These are phyloP conservation scores for Piper longum DNA, from an alignment of 164 flowering plant species.

Conservation along the genomic window DNA sequence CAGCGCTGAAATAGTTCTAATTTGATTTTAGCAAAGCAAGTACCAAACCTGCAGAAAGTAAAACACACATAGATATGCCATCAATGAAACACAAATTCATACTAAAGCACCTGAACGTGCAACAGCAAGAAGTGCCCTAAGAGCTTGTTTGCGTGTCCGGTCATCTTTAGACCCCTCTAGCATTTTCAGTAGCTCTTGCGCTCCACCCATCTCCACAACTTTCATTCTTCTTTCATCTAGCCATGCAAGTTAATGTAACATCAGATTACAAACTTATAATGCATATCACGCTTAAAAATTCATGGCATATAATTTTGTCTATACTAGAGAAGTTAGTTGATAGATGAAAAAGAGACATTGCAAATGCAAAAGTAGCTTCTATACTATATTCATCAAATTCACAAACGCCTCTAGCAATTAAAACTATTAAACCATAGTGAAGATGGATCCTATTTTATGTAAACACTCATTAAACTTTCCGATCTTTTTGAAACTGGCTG, in stretches of 20 bases:
- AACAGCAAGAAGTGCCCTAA: constrained; percentile 69
- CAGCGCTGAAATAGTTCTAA: no score
- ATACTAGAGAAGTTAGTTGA: neutral
- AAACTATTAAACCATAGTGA: no score
- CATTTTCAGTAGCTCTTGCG: constrained; percentile 61
- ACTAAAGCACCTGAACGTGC: constrained; percentile 48
- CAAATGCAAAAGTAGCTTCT: no score
- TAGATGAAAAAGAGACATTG: neutral
- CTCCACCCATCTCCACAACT: constrained; percentile 84
- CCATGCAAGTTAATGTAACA: neutral
- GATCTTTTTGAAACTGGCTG: no score
- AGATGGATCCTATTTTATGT: no score
- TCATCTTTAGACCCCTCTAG: constrained; percentile 75
- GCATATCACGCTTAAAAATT: neutral
- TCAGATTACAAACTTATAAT: neutral
- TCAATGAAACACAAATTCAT: neutral
- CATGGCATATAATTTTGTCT: neutral
- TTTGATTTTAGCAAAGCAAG: no score
- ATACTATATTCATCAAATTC: no score
- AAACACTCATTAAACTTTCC: no score
- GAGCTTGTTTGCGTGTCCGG: constrained; percentile 62
- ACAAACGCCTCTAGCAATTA: no score
- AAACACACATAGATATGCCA: neutral
- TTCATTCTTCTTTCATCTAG: constrained; percentile 57
- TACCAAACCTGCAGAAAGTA: neutral